Evolutionary conservation across 331 rosid species (phyloP).

Genomic region (Erythrophleum ivorense): DNA sequence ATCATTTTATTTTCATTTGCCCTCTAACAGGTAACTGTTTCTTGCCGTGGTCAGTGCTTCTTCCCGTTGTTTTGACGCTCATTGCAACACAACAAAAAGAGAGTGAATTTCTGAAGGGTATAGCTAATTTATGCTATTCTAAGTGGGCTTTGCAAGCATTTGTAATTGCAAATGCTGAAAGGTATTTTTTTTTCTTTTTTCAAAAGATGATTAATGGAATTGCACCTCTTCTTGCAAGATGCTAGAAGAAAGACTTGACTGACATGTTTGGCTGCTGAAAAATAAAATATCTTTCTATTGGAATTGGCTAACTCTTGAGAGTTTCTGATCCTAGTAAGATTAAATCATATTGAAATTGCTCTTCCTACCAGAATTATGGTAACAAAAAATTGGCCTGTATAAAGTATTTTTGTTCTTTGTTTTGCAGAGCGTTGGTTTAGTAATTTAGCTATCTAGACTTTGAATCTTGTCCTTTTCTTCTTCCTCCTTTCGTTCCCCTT

Average conservation of each 20-base stretch:
- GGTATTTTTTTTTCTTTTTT: slow-evolving; percentile 47
- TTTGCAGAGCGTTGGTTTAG: not conserved
- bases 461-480: not conserved
- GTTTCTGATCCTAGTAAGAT: not conserved
- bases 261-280: not conserved
- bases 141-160: slow-evolving; percentile 97
- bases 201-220: not conserved
- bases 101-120: slow-evolving; percentile 55
- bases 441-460: not conserved
- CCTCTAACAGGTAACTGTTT: slow-evolving; percentile 37
- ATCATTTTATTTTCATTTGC: slow-evolving; percentile 23
- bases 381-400: not conserved
- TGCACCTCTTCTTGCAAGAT: slow-evolving; percentile 14
- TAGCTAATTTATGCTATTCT: slow-evolving; percentile 79
- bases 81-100: slow-evolving; percentile 71
- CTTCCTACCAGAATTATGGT: not conserved
- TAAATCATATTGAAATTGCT: not conserved
- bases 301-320: not conserved
- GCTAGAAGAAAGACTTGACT: not conserved
- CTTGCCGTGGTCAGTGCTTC: slow-evolving; percentile 92
- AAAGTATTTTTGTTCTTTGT: not conserved
- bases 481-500: not conserved
- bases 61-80: slow-evolving; percentile 93
- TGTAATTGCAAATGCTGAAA: slow-evolving; percentile 86
- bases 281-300: not conserved